These are phyloP conservation scores for Tephrocybe sp. DNA, from an alignment of 768 basidiomycete genomes.

Conservation along the genomic window DNA sequence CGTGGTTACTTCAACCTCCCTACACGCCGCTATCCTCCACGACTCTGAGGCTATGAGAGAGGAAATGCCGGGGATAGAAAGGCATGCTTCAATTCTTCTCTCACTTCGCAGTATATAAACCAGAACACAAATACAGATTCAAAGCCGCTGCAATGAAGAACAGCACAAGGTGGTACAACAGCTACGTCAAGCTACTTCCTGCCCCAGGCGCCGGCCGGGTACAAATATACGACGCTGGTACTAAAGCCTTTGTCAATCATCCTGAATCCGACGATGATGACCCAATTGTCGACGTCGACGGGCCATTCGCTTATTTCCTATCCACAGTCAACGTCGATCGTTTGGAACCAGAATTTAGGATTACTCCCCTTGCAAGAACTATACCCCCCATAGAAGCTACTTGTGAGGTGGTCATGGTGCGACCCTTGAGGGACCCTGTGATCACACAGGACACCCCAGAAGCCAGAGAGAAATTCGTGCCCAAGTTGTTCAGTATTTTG, in stretches of 20 bases:
- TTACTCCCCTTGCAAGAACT: constrained; percentile 58
- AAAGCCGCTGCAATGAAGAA: constrained; percentile 82
- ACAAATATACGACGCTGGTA: constrained; percentile 58
- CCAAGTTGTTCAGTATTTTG: constrained; percentile 53
- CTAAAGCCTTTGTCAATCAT: constrained; percentile 44
- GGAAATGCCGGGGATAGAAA: constrained; percentile 69
- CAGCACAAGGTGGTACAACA: constrained; percentile 66
- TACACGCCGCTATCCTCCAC: constrained; percentile 83
- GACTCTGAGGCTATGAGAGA: constrained; percentile 76
- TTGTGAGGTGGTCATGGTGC: constrained; percentile 74
- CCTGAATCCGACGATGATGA: constrained; percentile 29
- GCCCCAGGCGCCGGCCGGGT: constrained; percentile 37
- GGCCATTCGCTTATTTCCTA: constrained; percentile 86
- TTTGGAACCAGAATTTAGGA: constrained; percentile 78
- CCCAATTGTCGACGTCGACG: constrained; percentile 48
- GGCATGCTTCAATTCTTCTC: constrained; percentile 27
- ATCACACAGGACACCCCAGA: constrained; percentile 38
- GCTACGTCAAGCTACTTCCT: constrained; percentile 56
- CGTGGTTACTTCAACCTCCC: constrained; percentile 82
- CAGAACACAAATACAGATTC: constrained; percentile 47
- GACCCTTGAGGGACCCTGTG: constrained; percentile 63
- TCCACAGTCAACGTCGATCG: constrained; percentile 82
- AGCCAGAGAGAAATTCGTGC: constrained; percentile 47
- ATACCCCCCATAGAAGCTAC: constrained; percentile 43
- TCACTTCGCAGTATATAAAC: not conserved